Conservation (phyloP, 1,284 basidiomycete species). For the Tilletia horrida region DNA sequence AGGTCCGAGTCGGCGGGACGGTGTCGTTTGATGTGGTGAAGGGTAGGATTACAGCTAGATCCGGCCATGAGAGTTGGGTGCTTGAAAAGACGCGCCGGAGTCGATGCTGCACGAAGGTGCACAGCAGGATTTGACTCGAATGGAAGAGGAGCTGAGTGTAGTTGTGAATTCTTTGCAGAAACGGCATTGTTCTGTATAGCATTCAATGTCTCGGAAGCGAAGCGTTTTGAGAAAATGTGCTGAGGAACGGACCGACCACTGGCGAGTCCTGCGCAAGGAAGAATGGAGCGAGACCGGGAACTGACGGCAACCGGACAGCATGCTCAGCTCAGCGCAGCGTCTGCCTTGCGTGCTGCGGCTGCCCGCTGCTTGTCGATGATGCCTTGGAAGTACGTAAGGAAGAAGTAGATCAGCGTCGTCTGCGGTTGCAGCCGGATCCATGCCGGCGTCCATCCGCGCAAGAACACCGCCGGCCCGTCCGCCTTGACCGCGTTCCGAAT, state of each 20-base stretch:
- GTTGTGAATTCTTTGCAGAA: too few species aligned
- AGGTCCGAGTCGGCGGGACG: too few species aligned
- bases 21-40: too few species aligned
- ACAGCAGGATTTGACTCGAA: too few species aligned
- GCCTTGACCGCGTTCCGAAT: slow-evolving; percentile 40
- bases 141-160: too few species aligned
- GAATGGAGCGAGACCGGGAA: not conserved
- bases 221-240: not conserved
- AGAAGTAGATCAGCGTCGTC: slow-evolving; percentile 22
- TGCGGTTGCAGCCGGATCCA: slow-evolving; percentile 57
- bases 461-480: slow-evolving; percentile 59
- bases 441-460: slow-evolving; percentile 62
- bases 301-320: not conserved
- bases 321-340: not conserved
- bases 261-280: too few species aligned
- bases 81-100: too few species aligned
- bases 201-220: not conserved
- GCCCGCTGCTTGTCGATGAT: not conserved
- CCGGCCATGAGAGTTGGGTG: too few species aligned
- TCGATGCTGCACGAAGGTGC: too few species aligned
- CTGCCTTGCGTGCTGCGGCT: not conserved
- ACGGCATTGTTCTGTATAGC: too few species aligned
- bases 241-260: too few species aligned
- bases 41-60: too few species aligned
- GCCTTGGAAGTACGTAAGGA: slow-evolving; percentile 12